These are phyloP conservation scores for Cicer bijugum DNA, from an alignment of 306 rosid species.

Conservation along the genomic window DNA sequence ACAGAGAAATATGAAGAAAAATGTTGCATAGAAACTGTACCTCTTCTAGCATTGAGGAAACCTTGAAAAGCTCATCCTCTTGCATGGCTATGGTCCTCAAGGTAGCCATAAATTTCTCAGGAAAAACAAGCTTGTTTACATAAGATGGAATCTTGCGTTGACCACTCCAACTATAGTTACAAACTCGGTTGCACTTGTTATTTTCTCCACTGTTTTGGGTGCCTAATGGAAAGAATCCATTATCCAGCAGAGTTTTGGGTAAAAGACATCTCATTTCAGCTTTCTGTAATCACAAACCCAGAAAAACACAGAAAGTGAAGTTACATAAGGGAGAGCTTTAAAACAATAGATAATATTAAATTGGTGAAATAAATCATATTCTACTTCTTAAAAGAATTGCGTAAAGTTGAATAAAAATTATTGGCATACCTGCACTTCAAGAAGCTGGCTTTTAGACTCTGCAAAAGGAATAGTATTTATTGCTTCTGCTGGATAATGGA, in stretches of 20 bases:
- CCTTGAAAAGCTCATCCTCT: constrained; percentile 74
- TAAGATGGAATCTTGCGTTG: constrained; percentile 81
- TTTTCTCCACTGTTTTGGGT: constrained; percentile 49
- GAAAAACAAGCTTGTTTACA: constrained; percentile 73
- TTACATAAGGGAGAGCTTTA: not conserved
- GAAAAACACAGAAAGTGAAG: not conserved
- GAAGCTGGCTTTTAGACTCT: constrained; percentile 80
- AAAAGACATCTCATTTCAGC: constrained; percentile 91
- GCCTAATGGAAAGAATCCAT: constrained; percentile 67
- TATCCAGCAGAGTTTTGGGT: constrained; percentile 71
- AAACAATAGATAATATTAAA: constrained; percentile 9
- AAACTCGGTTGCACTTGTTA: constrained; percentile 45
- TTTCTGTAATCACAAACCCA: constrained; percentile 60
- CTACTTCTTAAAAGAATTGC: constrained; percentile 14
- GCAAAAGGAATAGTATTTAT: constrained; percentile 61
- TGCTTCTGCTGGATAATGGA: constrained; percentile 89
- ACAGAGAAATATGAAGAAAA: constrained; percentile 1
- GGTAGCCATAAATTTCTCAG: constrained; percentile 75
- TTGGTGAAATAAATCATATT: constrained; percentile 12
- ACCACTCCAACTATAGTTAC: constrained; percentile 94
- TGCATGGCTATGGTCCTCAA: constrained; percentile 91
- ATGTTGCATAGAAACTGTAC: constrained; percentile 48
- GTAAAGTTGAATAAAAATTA: constrained; percentile 24
- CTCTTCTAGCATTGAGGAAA: constrained; percentile 88
- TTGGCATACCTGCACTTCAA: constrained; percentile 77